Conservation (phyloP, 306 rosid genomes). For the Lathyrus sativus region DNA sequence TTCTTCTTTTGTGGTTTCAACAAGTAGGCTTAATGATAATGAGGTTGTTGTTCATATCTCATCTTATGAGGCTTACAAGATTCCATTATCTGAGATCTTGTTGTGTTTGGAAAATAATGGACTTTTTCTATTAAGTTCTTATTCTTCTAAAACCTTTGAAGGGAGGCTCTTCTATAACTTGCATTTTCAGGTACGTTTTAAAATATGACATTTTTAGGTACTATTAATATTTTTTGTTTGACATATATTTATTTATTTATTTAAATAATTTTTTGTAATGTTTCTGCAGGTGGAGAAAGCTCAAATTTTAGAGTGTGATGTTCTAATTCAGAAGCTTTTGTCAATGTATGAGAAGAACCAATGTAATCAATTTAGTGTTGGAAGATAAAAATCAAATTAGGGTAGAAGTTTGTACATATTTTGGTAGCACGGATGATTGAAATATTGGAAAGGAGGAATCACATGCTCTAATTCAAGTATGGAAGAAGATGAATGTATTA, state of each 20-base stretch:
- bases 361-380: slow-evolving; percentile 1
- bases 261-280: not conserved
- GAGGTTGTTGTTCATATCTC: slow-evolving; percentile 61
- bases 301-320: slow-evolving; percentile 32
- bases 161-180: slow-evolving; percentile 57
- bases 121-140: slow-evolving; percentile 51
- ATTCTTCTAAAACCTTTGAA: slow-evolving; percentile 56
- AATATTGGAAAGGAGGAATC: no score
- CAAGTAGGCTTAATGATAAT: slow-evolving; percentile 44
- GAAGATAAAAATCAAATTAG: no score
- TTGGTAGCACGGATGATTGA: no score
- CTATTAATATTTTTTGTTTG: not conserved
- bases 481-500: no score
- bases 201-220: not conserved
- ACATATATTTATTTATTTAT: not conserved
- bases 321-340: slow-evolving; percentile 35
- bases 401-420: no score
- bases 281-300: slow-evolving; percentile 38
- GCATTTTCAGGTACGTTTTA: slow-evolving; percentile 53
- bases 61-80: slow-evolving; percentile 23
- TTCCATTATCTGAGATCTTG: slow-evolving; percentile 52
- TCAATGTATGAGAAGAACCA: slow-evolving; percentile 31
- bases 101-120: slow-evolving; percentile 51
- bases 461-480: no score
- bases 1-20: slow-evolving; percentile 48